phyloP scores from a whole-genome alignment of 495 filamentous ascomycete genomes.

The Penicillium soppii region DNA sequence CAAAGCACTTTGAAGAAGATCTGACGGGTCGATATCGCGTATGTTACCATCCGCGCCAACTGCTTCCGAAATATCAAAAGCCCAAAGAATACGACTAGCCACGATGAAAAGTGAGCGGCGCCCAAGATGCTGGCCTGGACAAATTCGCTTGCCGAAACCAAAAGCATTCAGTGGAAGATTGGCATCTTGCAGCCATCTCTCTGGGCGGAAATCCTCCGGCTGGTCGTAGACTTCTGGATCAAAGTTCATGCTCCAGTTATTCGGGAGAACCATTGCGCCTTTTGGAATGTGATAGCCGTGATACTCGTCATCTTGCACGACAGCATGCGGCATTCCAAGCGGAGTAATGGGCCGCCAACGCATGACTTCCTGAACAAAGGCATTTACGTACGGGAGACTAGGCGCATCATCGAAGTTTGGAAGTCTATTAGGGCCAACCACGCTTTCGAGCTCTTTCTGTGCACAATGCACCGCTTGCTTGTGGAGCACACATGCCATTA shows the following conservation, averaged over 20 bases:
- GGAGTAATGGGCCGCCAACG: neutral
- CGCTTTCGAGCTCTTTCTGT: neutral
- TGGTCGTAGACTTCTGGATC: constrained; percentile 35
- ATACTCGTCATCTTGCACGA: neutral
- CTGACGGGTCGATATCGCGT: too few species aligned
- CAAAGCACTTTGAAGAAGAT: too few species aligned
- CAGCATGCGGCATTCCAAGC: neutral
- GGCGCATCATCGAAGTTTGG: neutral
- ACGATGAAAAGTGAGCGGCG: neutral
- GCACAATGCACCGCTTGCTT: too few species aligned
- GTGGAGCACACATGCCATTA: too few species aligned
- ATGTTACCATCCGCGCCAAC: too few species aligned
- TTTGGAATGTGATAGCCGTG: neutral
- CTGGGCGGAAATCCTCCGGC: constrained; percentile 35
- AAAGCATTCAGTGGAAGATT: constrained; percentile 24
- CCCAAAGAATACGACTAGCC: too few species aligned
- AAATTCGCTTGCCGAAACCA: constrained; percentile 19
- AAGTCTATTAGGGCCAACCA: neutral
- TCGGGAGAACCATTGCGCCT: constrained; percentile 12
- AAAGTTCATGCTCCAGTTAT: constrained; percentile 43
- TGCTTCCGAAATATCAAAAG: too few species aligned
- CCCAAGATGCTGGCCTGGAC: constrained; percentile 33
- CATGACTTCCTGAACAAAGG: neutral
- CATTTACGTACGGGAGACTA: neutral
- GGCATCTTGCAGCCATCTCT: constrained; percentile 38